Base-by-base conservation (phyloP, 129 eudicot genomes). In the Flaveria linearis region DNA sequence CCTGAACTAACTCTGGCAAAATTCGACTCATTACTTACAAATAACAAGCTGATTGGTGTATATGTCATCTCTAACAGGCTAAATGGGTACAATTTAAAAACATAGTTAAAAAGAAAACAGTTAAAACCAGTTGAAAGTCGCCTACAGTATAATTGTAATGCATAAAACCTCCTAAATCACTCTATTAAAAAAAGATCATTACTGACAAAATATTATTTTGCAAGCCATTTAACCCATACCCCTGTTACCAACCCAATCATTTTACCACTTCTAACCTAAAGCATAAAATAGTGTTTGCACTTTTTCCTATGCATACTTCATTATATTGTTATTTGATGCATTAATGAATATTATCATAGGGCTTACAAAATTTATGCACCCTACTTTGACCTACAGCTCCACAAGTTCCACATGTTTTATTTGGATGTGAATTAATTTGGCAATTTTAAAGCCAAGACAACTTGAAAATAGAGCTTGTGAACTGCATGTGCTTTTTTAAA, bases 381-480 rank as follows among this genome's bases (percentile, higher is more conserved):
- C 46, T n/a, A 5, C 22, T 33, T 64, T 30, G 23, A 30, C 47
- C 47, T 30, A 64, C 33, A 15, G 69, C 28, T 66, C 50, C 51
- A 36, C 25, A 36, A 66, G 15, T 39, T 65, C 70, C 47, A 12
- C 14, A n/a, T 15, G 14, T 65, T 65, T n/a, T 64, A 64, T 30
- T 62, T 12, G 20, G 39, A 13, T 62, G 43, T 62, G 68, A 33
- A 15, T 36, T 33, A 36, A 16, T 65, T 22, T 65, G 46, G 14
- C 70, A 65, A 62, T n/a, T 15, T 62, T 33, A 43, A 63, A 30
- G 69, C 69, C 69, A 63, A 15, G 16, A 63, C 12, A 63, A 25
- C 66, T 12, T 12, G 6, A 1, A 4, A 25, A 13, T 23, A 60
- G 9, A 60, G 66, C 66, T 60, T 23, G 8, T 11, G 17, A 39